Evolutionary conservation across 352 stramenopile species (phyloP), one percentile per base, ranked within the genome.

Genomic region (Phytophthora hybrid): DNA sequence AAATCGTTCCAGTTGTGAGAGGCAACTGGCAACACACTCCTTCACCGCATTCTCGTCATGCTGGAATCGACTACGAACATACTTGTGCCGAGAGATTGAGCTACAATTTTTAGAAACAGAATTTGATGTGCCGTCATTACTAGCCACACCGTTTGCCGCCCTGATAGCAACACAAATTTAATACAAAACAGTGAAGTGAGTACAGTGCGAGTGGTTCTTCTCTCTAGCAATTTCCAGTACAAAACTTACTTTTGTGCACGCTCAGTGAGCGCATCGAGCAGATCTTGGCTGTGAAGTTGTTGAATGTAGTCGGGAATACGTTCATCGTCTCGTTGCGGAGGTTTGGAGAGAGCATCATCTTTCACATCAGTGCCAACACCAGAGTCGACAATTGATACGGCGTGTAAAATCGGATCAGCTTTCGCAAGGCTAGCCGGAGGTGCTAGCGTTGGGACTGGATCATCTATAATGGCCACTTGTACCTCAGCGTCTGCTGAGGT

Each of bases 1-100:
- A 18, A 81, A 76, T 31, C 80, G 66, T 16, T 91, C 81, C 4
- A 94, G 69, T 59, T 83, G 75, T 1, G 57, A 18, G 3, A 93
- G 59, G 23, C 83, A 85, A 19, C 32, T 74, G 1, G 64, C 32
- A 23, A 93, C 77, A 10, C 74, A 61, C n/a, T 83, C 60, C 34
- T 82, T 82, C 7, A 92, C 78, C 2, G 46, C 23, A 26, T 52
- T 21, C 26, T 94, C 85, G 4, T 81, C 72, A 65, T 94, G 87
- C 0, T 69, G 73, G 47, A 88, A 88, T 23, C 61, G 73, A 57
- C 81, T 93, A 5, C 69, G 73, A 34, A 94, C 34, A 19, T 80
- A 92, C 26, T 79, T 77, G 21, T 80, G 83, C 31, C 76, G 63
- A 37, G 73, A 32, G 18, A 92, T 74, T n/a, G 82, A 85, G 26